Evolutionary conservation across 768 basidiomycete genomes (phyloP), one percentile per base, ranked within the genome.

Genomic region (Leccinum variicolor): DNA sequence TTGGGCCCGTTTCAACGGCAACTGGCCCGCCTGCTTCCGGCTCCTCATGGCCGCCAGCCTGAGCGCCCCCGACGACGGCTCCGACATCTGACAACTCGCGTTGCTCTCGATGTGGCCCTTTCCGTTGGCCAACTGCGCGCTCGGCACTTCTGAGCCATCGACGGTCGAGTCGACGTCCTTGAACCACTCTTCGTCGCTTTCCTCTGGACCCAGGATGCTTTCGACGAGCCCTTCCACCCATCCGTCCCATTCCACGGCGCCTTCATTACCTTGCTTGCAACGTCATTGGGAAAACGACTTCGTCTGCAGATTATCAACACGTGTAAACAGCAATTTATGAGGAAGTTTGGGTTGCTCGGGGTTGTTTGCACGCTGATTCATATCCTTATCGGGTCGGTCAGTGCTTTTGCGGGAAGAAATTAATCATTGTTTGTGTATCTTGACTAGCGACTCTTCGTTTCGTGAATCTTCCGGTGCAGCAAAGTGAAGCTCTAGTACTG

Each of bases 141-240:
- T 67, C 23, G 55, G 54, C 3, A 25, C 58, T 9, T 65, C 65
- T 5, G 62, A 69, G 10, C 58, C 61, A 3, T 61, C 65, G 33
- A 60, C 60, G 2, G 66, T 62, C 21, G 62, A 62, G 25, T 75
- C 74, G 5, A 65, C 63, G 50, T 76, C 77, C 63, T 76, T 77
- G 69, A 87, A 84, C 89, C 88, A 91, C 52, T 87, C 86, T 5
- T 82, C 83, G 63, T 91, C 86, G 50, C 78, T 70, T 19, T 90
- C 89, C 63, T 84, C 86, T 0, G 84, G 81, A 1, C 89, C 90
- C 19, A 93, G 77, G 31, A 92, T 89, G 56, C 83, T 85, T 5
- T 85, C 83, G 1, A 89, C 82, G 17, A 94, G 76, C 0, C 90
- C 90, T 67, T 93, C 91, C 66, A 93, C 91, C 91, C 92, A 94